A percentile compares a stretch with the other conserved stretches of the same genome.
These are phyloP conservation scores for Fraxinus velutina DNA, from an alignment of 305 asterid species.

Conservation along the genomic window DNA sequence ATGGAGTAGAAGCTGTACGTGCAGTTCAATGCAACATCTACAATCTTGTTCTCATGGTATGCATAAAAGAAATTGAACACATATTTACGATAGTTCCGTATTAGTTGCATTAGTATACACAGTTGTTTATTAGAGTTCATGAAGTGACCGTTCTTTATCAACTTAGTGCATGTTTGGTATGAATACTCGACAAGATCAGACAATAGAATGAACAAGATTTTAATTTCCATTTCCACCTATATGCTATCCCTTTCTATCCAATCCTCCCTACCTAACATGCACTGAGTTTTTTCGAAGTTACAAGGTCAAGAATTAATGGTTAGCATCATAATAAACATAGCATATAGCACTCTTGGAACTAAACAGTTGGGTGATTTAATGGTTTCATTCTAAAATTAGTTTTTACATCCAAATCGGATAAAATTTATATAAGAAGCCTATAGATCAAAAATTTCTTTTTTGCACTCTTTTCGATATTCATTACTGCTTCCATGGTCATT, in stretches of 20 bases:
- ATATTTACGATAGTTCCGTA: not conserved
- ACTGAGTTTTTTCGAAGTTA: not conserved
- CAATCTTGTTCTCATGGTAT: constrained; percentile 76
- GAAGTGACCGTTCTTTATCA: not conserved
- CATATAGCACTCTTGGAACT: not conserved
- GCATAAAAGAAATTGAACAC: constrained; percentile 1
- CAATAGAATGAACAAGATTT: not conserved
- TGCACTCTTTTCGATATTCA: not conserved
- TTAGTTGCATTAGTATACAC: not conserved
- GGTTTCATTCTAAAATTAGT: not conserved
- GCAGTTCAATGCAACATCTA: constrained; percentile 52
- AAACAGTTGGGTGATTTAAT: not conserved
- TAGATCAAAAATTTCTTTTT: not conserved
- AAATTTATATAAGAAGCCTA: not conserved
- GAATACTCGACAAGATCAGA: not conserved
- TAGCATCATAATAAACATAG: not conserved
- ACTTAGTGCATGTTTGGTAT: not conserved
- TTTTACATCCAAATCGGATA: not conserved
- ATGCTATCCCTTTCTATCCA: not conserved
- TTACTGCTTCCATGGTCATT: not conserved
- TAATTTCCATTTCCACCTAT: not conserved
- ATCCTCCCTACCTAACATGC: not conserved
- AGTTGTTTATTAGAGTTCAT: not conserved
- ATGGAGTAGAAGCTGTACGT: constrained; percentile 76
- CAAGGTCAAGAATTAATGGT: not conserved